Percentiles rank a stretch among this genome's conserved stretches.
phyloP scores from a whole-genome alignment of 1,139 yeast genomes.

The Groenewaldozyma sp. region DNA sequence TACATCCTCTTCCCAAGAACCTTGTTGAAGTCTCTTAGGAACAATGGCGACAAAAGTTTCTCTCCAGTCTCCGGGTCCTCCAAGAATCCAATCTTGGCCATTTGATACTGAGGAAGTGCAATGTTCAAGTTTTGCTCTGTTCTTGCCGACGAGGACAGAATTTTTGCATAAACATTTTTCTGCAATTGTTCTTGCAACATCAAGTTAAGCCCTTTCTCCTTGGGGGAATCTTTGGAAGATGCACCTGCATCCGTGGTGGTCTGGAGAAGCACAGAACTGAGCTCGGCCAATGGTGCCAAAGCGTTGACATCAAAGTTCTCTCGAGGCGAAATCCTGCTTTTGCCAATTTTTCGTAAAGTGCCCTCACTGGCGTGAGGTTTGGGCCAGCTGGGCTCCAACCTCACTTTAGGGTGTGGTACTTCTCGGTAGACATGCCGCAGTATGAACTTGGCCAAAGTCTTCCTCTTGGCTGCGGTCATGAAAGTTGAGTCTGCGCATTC shows the following conservation, averaged over 20 bases:
- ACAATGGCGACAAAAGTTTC: slow-evolving; percentile 8
- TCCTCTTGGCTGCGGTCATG: not conserved
- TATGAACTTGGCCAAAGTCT: slow-evolving; percentile 1
- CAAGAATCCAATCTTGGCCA: slow-evolving; percentile 22
- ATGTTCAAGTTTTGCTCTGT: slow-evolving; percentile 13
- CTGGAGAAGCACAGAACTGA: not conserved
- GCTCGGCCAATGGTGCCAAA: not conserved
- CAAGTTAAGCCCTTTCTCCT: not conserved
- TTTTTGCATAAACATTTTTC: slow-evolving; percentile 21
- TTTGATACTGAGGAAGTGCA: slow-evolving; percentile 21
- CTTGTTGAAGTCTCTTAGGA: not conserved
- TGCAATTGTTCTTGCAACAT: not conserved
- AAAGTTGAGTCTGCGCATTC: no score
- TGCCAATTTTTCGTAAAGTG: not conserved
- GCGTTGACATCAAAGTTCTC: not conserved
- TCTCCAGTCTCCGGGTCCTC: slow-evolving; percentile 1
- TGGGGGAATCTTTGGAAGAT: not conserved
- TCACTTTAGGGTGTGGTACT: not conserved
- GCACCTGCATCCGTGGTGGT: not conserved
- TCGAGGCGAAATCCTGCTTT: not conserved
- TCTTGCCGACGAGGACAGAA: slow-evolving; percentile 23
- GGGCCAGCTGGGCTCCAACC: not conserved
- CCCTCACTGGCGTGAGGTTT: slow-evolving; percentile 9
- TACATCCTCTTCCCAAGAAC: slow-evolving; percentile 12
- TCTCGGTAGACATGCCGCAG: not conserved